A percentile compares a stretch with the other conserved stretches of the same genome.
Conservation (phyloP, 169 alveolate species). For the Plasmodium inui region DNA sequence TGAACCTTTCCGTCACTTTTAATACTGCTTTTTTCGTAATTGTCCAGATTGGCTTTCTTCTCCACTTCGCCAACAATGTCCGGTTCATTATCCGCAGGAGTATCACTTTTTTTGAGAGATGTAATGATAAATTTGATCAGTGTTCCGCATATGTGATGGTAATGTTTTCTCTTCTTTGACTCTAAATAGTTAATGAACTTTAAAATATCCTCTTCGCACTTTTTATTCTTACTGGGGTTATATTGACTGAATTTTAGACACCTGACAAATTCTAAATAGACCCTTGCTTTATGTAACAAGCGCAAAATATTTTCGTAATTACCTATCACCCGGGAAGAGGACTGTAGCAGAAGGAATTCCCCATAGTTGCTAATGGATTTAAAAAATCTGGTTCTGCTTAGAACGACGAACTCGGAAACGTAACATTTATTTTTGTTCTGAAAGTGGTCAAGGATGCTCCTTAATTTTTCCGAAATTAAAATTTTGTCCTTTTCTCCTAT, state of each 20-base stretch:
- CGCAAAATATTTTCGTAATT: slow-evolving; percentile 63
- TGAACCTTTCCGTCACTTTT: slow-evolving; percentile 23
- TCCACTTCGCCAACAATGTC: slow-evolving; percentile 3
- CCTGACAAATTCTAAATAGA: slow-evolving; percentile 41
- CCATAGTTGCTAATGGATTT: slow-evolving; percentile 68
- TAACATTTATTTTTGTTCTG: slow-evolving; percentile 40
- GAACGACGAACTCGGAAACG: slow-evolving; percentile 75
- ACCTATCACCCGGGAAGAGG: slow-evolving; percentile 70
- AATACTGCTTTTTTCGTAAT: slow-evolving; percentile 11
- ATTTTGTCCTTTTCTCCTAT: slow-evolving; percentile 53
- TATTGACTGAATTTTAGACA: slow-evolving; percentile 22
- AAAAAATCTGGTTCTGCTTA: slow-evolving; percentile 74
- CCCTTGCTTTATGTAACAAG: slow-evolving; percentile 61
- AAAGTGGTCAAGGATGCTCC: slow-evolving; percentile 41
- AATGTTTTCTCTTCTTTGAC: slow-evolving; percentile 46
- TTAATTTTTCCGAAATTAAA: slow-evolving; percentile 62
- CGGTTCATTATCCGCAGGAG: slow-evolving; percentile 7
- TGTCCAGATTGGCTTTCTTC: slow-evolving; percentile 12
- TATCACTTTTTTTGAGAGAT: slow-evolving; percentile 46
- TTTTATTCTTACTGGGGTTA: slow-evolving; percentile 29
- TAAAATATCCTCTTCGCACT: slow-evolving; percentile 67
- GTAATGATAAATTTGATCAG: slow-evolving; percentile 52
- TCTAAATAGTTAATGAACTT: slow-evolving; percentile 63
- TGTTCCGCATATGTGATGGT: slow-evolving; percentile 34
- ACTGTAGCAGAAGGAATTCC: slow-evolving; percentile 66